Conservation (phyloP, 129 eudicot species). For the Cynara cardunculus region DNA sequence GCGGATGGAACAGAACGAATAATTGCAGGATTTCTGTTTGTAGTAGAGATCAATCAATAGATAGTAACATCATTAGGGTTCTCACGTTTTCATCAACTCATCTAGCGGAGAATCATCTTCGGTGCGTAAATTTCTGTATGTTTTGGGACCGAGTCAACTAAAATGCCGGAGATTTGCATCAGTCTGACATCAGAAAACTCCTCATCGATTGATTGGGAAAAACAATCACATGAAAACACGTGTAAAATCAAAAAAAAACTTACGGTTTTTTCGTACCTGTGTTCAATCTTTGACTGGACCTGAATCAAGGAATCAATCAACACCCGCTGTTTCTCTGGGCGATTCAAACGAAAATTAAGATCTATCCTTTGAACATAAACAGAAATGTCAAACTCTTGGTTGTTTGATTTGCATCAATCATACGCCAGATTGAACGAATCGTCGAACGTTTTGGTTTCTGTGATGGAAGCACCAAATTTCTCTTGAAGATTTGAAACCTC, state of each 20-base stretch:
- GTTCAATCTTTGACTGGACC: not conserved
- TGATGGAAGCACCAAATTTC: not conserved
- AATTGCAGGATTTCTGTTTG: not conserved
- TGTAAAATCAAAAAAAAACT: not conserved
- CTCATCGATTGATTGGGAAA: conserved; percentile 5
- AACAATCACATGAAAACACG: conserved; percentile 7
- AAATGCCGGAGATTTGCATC: conserved; percentile 6
- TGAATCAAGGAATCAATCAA: not conserved
- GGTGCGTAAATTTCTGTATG: conserved; percentile 1
- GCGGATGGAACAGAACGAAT: not conserved
- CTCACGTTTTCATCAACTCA: not conserved
- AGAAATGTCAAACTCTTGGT: not conserved
- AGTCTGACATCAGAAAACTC: not conserved
- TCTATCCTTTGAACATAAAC: not conserved
- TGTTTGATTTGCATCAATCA: not conserved
- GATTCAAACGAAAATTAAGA: not conserved
- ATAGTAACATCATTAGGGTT: not conserved
- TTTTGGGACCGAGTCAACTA: not conserved
- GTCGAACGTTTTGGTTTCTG: not conserved
- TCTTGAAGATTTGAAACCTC: conserved; percentile 4
- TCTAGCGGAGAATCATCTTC: not conserved
- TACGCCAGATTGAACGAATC: conserved; percentile 1
- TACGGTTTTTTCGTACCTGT: conserved; percentile 21
- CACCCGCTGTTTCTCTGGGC: conserved; percentile 3
- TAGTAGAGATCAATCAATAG: not conserved